Evolutionary conservation across 176 grass and related monocot species (phyloP), one percentile per base, ranked within the genome.

Genomic region (Phoenix roebelenii): DNA sequence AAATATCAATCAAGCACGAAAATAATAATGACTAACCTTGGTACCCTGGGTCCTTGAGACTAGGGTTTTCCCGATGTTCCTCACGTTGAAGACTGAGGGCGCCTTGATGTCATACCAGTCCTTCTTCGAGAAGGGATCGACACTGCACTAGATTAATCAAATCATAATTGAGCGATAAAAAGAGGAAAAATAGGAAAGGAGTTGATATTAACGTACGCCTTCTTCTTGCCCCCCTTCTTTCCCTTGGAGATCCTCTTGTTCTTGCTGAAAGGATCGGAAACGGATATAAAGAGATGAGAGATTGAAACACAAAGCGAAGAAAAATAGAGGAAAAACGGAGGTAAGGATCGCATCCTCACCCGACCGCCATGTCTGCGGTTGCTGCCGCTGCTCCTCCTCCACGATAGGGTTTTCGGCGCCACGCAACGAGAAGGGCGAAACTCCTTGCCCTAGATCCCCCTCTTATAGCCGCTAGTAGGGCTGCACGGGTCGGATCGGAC

Each of bases 91-190:
- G 0, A 78, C 72, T 4, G 88, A 82, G 0, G 87, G 92, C 0
- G 92, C 92, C 87, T 97, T 97, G 77, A 97, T 91, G 22, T 91
- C 87, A 2, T 97, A 91, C 92, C 92, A 97, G 14, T 97, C 87
- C 72, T 97, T 97, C 62, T 97, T 91, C 0, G 81, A 9, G 20
- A 97, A 97, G 0, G 92, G 92, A 60, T 97, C 92, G 1, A 97
- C 92, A 2, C 92, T 91, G 68, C 17, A 67, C 68, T 1, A 51
- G 7, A 51, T 9, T 1, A 78, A 6, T 6, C 7, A 24, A 22
- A 66, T 79, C 52, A 76, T 24, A 20, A 19, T 22, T 2, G 9
- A 59, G 1, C 16, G 1, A 16, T 6, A 35, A 23, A 19, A 5
- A 1, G 23, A 66, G n/a, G 7, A 1, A 3, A 56, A 22, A 49